Base-by-base conservation (phyloP, 208 protist genomes). In the Acanthamoeba quina region DNA sequence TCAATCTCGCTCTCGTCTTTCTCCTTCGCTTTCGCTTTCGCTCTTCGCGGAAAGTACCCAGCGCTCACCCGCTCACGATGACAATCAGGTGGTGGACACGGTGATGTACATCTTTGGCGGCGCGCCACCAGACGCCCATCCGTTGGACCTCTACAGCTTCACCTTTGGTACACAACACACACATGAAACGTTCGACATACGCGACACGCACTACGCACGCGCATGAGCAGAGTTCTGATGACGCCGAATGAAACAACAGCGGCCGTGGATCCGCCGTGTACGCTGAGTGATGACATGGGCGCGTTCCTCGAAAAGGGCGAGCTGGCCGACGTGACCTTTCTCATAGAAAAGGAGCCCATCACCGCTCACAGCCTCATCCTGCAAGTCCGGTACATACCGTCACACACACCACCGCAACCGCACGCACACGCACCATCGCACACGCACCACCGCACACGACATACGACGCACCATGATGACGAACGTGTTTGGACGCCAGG, bases 261-360 rank as follows among this genome's bases (percentile, higher is more conserved):
- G 72, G 41, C 21, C 3, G 72, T 80, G 41, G 31, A 80, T 17
- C 72, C 72, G 34, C 37, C 41, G 13, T 80, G 72, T 24, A 80
- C 72, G 31, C 41, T 80, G 72, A 80, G 72, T 34, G 72, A 80
- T 21, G 72, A 80, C 41, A 80, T 80, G 72, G 72, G 72, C 15
- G 41, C 37, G 6, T 49, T 80, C 31, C n/a, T 41, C 37, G 72
- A 80, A 10, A 80, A 41, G 37, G 19, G 29, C 5, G 72, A 80
- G 29, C 24, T 80, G 41, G 31, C 37, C 11, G 72, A 80, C 41
- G 37, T 80, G 1, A 9, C 41, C 29, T 80, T 80, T 24, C 21
- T 44, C 41, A 5, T 80, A 3, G 60, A 29, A 24, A 66, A 24
- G 29, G 72, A 80, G 72, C 1, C 31, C 72, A 52, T 52, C 72